Base-by-base conservation (phyloP, 306 rosid genomes). In the Inga oerstediana region DNA sequence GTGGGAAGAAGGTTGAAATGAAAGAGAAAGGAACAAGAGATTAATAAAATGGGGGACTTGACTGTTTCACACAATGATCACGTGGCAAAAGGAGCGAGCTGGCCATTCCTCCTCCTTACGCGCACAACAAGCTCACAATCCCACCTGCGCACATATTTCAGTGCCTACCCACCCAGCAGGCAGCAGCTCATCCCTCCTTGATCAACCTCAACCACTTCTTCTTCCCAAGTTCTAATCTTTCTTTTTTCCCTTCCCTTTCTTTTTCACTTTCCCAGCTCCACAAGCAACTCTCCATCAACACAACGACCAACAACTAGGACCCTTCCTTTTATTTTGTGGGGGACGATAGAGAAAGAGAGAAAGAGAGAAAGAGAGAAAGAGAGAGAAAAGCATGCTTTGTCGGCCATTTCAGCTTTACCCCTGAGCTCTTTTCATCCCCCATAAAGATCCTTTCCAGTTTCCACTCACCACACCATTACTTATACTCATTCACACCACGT, bases 401-500 rank as follows among this genome's bases (percentile, higher is more conserved):
- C 94, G 94, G 94, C 94, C 97, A 90, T 85, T 87, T 75, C 62
- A 89, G 84, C 90, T 89, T 88, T 89, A 87, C 27, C 80, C 34
- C 64, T 68, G 85, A 87, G 76, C 81, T 74, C 83, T 74, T 16
- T 52, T 17, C 59, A 20, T 20, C n/a, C 82, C 34, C 16, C 72
- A 11, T 3, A 44, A 81, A 81, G 80, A 80, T 78, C 85, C 35
- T 83, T 82, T 70, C 68, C 74, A 62, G 56, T 75, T 82, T 70
- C 68, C 74, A 62, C 73, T 75, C 74, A 85, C 75, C 84, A 85
- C 78, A 79, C 81, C 72, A 48, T 71, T 71, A 37, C 83, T 32
- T 24, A 37, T 32, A 15, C 56, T 64, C 62, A 45, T 41, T 19
- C 80, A 41, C 32, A 17, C 27, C 54, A 74, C 41, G 80, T 70